Base-by-base conservation (phyloP, 2,329 filamentous ascomycete species). In the Chaetomiaceae sp. region DNA sequence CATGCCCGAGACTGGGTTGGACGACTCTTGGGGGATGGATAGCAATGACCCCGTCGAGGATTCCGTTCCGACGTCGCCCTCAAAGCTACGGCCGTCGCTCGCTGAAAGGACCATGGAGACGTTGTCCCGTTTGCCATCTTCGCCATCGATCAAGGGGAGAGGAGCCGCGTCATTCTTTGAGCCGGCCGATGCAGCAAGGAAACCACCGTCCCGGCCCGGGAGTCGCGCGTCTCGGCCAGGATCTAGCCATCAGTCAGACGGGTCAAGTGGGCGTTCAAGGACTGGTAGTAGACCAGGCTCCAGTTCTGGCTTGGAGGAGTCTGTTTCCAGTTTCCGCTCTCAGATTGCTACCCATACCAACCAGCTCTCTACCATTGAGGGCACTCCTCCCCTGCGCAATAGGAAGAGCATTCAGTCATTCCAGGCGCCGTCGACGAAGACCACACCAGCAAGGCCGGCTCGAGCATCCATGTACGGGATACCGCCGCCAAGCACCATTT, bases 51-150 rank as follows among this genome's bases (percentile, higher is more conserved):
- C 33, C n/a, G 38, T n/a, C 10, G 53, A 55, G n/a, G 51, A 40
- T 5, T 25, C 42, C 8, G 11, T 20, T 4, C 42, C 54, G 7
- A 6, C 43, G 14, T 57, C 57, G 9, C 44, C 58, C 21, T 52
- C 57, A 25, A 62, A 68, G 29, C 64, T 71, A 1, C 65, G 71
- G 48, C 75, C 80, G 47, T 91, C 89, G 0, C 75, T 96, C 4
- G 84, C 87, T 0, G 91, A 96, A 62, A 78, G 92, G 53, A 95
- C 91, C 0, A 85, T 95, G 37, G 89, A 95, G 67, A 95, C 89
- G 0, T 73, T 96, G 5, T 80, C 90, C 3, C 81, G 84, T 42
- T 74, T 96, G 27, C 88, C 90, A 0, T 83, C 88, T 0, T 94
- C 90, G 0, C 90, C 91, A 4, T 81, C 81, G 0, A 69, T 87